A percentile compares a stretch with the other conserved stretches of the same genome.
phyloP scores from a whole-genome alignment of 2,329 filamentous ascomycete genomes.

The Nothophoma quercina region DNA sequence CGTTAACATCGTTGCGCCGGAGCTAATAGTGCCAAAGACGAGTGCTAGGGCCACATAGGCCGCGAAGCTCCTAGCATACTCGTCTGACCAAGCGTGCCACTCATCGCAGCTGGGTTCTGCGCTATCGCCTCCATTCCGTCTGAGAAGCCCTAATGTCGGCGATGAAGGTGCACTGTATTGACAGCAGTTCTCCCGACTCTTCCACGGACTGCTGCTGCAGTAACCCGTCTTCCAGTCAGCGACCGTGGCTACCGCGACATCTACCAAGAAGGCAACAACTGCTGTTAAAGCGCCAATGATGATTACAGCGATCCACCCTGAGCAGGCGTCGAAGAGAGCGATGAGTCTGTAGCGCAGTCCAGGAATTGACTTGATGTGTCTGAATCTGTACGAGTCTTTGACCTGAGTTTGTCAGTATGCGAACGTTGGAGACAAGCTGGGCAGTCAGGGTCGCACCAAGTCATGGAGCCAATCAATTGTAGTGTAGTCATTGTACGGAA shows the following conservation, averaged over 20 bases:
- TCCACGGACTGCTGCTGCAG: slow-evolving; percentile 56
- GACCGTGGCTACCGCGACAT: slow-evolving; percentile 62
- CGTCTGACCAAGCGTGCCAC: slow-evolving; percentile 56
- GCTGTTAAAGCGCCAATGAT: slow-evolving; percentile 64
- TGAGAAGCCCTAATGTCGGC: neutral
- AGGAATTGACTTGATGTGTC: slow-evolving; percentile 53
- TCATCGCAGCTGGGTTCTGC: slow-evolving; percentile 46
- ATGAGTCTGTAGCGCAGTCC: slow-evolving; percentile 53
- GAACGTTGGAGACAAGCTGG: neutral
- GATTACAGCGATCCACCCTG: slow-evolving; percentile 64
- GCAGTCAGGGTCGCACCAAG: slow-evolving; percentile 48
- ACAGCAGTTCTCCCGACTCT: slow-evolving; percentile 62
- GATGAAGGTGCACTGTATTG: slow-evolving; percentile 13
- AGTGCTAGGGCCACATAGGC: slow-evolving; percentile 61
- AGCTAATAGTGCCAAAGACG: slow-evolving; percentile 59
- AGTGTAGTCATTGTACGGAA: slow-evolving; percentile 68
- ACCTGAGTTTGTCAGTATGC: slow-evolving; percentile 47
- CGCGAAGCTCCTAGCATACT: slow-evolving; percentile 54
- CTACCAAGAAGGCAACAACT: slow-evolving; percentile 63
- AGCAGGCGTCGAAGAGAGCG: slow-evolving; percentile 58
- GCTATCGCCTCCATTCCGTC: neutral
- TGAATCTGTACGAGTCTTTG: slow-evolving; percentile 64
- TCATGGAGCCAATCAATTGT: slow-evolving; percentile 70
- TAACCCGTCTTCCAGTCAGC: slow-evolving; percentile 67
- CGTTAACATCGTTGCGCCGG: slow-evolving; percentile 59